Percentiles rank a stretch among this genome's conserved stretches.
Evolutionary conservation across 1,139 yeast species (phyloP).

Genomic region (Pichia norvegensis): DNA sequence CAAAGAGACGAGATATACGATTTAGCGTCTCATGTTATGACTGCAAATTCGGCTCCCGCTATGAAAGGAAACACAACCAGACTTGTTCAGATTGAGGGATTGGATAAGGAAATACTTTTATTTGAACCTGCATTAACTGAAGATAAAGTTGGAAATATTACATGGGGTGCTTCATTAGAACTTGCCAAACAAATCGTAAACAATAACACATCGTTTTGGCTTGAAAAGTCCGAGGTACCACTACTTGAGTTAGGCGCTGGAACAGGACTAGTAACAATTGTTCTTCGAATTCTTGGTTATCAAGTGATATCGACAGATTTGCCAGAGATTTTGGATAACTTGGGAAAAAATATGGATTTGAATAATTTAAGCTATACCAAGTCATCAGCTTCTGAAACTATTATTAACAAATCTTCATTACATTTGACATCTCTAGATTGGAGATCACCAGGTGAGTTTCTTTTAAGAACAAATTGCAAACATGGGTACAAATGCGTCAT

Average conservation of each 20-base stretch:
- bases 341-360: conserved; percentile 46
- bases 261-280: conserved; percentile 83
- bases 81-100: conserved; percentile 17
- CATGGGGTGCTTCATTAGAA: conserved; percentile 90
- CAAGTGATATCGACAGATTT: conserved; percentile 63
- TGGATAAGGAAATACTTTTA: conserved; percentile 33
- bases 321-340: conserved; percentile 65
- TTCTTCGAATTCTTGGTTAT: conserved; percentile 45
- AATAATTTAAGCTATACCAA: conserved; percentile 33
- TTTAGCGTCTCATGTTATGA: conserved; percentile 55
- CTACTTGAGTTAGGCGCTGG: conserved; percentile 88
- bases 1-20: conserved; percentile 40
- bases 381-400: neutral
- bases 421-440: conserved; percentile 49
- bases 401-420: neutral
- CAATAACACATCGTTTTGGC: conserved; percentile 17
- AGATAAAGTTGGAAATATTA: conserved; percentile 83
- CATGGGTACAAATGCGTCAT: conserved; percentile 49
- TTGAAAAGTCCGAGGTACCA: conserved; percentile 29
- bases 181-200: conserved; percentile 48
- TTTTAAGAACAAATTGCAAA: conserved; percentile 14
- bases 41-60: conserved; percentile 81
- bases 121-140: conserved; percentile 81
- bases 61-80: conserved; percentile 65
- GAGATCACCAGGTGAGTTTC: conserved; percentile 48